These are phyloP conservation scores for Abrus pulchellus DNA, from an alignment of 306 rosid species.

Conservation along the genomic window DNA sequence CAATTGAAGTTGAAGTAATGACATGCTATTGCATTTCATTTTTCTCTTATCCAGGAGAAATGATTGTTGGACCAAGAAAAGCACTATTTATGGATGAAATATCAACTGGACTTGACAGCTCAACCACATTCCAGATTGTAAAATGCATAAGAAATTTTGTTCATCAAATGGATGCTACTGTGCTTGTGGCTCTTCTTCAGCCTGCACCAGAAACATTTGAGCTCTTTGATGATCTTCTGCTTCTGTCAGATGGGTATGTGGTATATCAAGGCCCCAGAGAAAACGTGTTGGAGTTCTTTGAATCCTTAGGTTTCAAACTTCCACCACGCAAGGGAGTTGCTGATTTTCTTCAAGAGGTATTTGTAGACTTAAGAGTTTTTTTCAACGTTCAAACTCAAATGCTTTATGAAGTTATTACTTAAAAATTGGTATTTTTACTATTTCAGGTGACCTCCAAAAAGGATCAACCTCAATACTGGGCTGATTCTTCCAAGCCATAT, in stretches of 20 bases:
- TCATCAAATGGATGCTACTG: conserved; percentile 87
- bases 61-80: conserved; percentile 92
- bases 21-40: conserved; percentile 15
- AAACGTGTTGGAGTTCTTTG: conserved; percentile 74
- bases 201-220: conserved; percentile 97
- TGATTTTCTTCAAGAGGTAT: conserved; percentile 96
- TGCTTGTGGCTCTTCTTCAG: conserved; percentile 88
- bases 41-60: conserved; percentile 66
- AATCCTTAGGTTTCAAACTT: conserved; percentile 74
- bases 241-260: conserved; percentile 75
- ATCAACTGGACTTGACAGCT: conserved; percentile 94
- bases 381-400: conserved; percentile 12
- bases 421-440: conserved; percentile 20
- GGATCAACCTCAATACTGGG: conserved; percentile 97
- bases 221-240: conserved; percentile 82
- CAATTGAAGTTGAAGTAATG: conserved; percentile 36
- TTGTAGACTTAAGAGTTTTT: background rate
- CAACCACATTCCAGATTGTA: conserved; percentile 86
- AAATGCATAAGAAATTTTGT: conserved; percentile 82
- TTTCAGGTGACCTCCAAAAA: conserved; percentile 86
- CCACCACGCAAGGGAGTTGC: conserved; percentile 90
- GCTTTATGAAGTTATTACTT: conserved; percentile 16
- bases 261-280: conserved; percentile 89
- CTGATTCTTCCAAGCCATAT: conserved; percentile 75
- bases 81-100: conserved; percentile 91